Evolutionary conservation across 371 early-diverging fungal species (phyloP), one percentile per base, ranked within the genome.

Genomic region (Amoeboaphelidium protococcarum): DNA sequence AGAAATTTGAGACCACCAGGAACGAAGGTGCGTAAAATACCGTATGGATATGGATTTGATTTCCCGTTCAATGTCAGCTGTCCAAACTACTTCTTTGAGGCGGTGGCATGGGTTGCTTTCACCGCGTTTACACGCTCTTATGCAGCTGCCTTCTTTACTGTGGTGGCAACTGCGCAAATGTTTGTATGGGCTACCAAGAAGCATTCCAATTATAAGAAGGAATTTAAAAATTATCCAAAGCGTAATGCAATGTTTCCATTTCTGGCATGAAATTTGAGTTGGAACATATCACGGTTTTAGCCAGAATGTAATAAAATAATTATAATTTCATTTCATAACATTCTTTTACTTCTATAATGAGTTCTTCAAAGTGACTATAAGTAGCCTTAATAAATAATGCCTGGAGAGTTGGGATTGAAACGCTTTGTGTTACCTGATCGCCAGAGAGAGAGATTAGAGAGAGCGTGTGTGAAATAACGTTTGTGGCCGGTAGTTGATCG

Each of bases 21-120:
- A 50, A 76, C 87, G 3, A 71, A 74, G 25, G 69, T 71, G 46
- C 83, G 91, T 56, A 71, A 71, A 50, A 85, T 92, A 53, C 94
- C 94, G 44, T 72, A 66, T 50, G 94, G 94, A 42, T 90, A 84
- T 55, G 91, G 91, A 2, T 92, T 92, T 50, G 71, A 76, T 50
- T 84, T 89, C n/a, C 78, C 42, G 6, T 37, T 22, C 25, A 37
- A 22, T 45, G 24, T 46, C 22, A 76, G 61, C 31, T 84, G 78
- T 65, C 90, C 78, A 52, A 92, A 92, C 63, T 92, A 92, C 59
- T 67, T 81, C 47, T 91, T 86, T 55, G 94, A 94, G 60, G 68
- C 72, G 26, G 42, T 86, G 42, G 80, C 74, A 12, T 92, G 94
- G 94, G 52, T 75, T 37, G 67, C 74, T 26, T 57, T 88, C 27